Conservation (phyloP, 805 yeast genomes). For the Debaryomyces tyrocola region DNA sequence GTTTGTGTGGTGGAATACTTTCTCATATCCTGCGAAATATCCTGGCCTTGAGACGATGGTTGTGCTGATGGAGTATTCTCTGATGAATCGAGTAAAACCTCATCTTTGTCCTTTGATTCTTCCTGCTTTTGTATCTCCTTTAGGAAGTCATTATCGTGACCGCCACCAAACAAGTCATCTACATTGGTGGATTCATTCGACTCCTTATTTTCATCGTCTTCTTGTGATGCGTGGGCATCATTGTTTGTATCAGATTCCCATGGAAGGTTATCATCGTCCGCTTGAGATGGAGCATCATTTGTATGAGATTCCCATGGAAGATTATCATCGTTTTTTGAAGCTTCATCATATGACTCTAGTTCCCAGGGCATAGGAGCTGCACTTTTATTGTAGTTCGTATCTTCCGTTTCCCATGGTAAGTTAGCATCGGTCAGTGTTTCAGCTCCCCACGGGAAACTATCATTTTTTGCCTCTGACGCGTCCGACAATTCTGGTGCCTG, state of each 20-base stretch:
- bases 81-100: no score
- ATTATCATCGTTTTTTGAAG: background rate
- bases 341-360: background rate
- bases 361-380: background rate
- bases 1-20: no score
- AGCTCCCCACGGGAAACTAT: slow-evolving; percentile 1
- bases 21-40: no score
- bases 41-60: no score
- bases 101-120: no score
- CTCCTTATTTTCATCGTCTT: background rate
- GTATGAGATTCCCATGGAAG: background rate
- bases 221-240: background rate
- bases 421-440: background rate
- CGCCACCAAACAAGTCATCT: background rate
- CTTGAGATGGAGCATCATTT: background rate
- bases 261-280: background rate
- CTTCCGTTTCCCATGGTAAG: slow-evolving; percentile 10
- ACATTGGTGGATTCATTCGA: background rate
- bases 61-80: no score
- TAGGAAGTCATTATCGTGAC: slow-evolving; percentile 10
- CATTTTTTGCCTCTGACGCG: background rate
- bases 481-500: background rate
- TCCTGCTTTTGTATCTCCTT: background rate
- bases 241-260: background rate
- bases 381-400: background rate